phyloP scores from a whole-genome alignment of 106 monocot genomes.

The Dendrobium huoshanense region DNA sequence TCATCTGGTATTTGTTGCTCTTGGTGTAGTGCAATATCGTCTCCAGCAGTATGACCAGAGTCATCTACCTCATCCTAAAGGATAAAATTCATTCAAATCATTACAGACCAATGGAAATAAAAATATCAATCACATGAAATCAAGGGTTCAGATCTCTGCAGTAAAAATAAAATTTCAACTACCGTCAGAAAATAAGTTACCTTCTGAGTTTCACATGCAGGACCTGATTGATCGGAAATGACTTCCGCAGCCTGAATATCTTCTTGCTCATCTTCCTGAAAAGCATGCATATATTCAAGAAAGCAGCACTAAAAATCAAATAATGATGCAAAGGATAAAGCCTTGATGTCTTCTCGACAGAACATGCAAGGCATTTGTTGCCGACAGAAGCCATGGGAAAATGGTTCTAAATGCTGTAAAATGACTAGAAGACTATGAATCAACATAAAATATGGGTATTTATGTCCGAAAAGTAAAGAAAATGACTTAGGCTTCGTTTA shows the following conservation, averaged over 20 bases:
- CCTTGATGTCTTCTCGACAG: background rate
- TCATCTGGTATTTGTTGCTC: conserved; percentile 33
- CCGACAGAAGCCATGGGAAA: background rate
- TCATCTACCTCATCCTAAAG: conserved; percentile 31
- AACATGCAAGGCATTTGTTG: background rate
- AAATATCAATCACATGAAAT: background rate
- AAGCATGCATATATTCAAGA: background rate
- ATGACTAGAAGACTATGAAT: background rate
- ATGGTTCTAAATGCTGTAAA: background rate
- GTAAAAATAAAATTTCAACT: background rate
- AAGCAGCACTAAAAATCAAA: background rate
- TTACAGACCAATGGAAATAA: background rate
- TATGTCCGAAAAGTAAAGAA: background rate
- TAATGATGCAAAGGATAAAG: background rate
- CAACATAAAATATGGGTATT: background rate
- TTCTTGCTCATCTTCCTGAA: conserved; percentile 6
- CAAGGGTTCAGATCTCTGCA: background rate
- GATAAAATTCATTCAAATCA: background rate
- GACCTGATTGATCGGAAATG: background rate
- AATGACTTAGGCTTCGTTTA: background rate
- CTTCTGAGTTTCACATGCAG: background rate
- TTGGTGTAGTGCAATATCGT: conserved; percentile 3
- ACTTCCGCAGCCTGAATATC: background rate
- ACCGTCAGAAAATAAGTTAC: background rate
- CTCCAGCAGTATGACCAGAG: conserved; percentile 10